A percentile compares a stretch with the other conserved stretches of the same genome.
phyloP scores from a whole-genome alignment of 805 yeast genomes.

The Saturnispora diversa region DNA sequence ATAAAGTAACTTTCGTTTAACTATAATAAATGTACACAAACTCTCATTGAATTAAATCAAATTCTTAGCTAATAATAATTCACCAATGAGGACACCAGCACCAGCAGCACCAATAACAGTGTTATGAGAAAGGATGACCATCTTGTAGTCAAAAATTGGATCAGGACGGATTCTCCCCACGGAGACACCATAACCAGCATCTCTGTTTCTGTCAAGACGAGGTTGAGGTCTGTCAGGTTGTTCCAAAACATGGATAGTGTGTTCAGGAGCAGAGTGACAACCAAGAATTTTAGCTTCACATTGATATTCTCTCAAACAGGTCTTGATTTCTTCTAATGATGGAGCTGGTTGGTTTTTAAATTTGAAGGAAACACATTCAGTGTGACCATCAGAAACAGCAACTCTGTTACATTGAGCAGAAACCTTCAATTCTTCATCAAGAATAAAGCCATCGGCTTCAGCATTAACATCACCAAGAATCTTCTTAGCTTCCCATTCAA shows the following conservation, averaged over 20 bases:
- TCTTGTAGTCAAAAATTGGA: slow-evolving; percentile 86
- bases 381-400: slow-evolving; percentile 96
- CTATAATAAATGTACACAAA: background rate
- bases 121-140: slow-evolving; percentile 96
- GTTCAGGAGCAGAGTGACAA: slow-evolving; percentile 89
- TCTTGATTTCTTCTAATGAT: slow-evolving; percentile 68
- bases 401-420: slow-evolving; percentile 97
- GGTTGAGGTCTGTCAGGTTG: slow-evolving; percentile 96
- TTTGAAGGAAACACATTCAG: slow-evolving; percentile 84
- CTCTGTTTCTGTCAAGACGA: slow-evolving; percentile 92
- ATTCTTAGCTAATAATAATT: slow-evolving; percentile 69
- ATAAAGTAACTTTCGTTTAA: no score
- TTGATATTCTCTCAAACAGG: slow-evolving; percentile 58
- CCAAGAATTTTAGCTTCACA: slow-evolving; percentile 77
- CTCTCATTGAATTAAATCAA: slow-evolving; percentile 40
- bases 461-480: slow-evolving; percentile 63
- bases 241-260: slow-evolving; percentile 86
- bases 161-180: slow-evolving; percentile 94
- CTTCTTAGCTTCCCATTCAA: slow-evolving; percentile 97
- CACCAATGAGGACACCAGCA: slow-evolving; percentile 93
- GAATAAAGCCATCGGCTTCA: slow-evolving; percentile 46
- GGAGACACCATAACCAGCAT: slow-evolving; percentile 85
- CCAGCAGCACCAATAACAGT: slow-evolving; percentile 99
- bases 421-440: slow-evolving; percentile 68
- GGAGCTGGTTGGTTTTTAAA: slow-evolving; percentile 83